These are phyloP conservation scores for Pichia sp. DNA, from an alignment of 1,139 yeast genomes.

Conservation along the genomic window DNA sequence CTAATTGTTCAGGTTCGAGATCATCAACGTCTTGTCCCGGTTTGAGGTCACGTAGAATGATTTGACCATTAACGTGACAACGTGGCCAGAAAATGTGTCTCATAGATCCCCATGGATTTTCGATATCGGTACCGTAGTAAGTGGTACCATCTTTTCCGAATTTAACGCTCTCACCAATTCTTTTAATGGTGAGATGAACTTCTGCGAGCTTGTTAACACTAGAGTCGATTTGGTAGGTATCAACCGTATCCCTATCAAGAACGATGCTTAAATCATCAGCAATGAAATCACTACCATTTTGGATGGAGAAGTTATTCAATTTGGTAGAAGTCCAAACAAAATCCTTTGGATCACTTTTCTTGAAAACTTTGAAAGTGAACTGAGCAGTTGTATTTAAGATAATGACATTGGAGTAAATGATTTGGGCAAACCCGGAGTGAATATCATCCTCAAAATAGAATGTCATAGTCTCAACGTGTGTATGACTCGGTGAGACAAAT, in stretches of 20 bases:
- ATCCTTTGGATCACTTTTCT: slow-evolving; percentile 43
- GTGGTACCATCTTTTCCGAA: slow-evolving; percentile 87
- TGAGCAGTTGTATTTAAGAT: slow-evolving; percentile 91
- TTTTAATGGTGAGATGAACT: slow-evolving; percentile 59
- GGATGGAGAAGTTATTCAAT: slow-evolving; percentile 62
- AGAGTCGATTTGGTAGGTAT: slow-evolving; percentile 52
- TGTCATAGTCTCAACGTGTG: slow-evolving; percentile 93
- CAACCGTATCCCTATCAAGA: slow-evolving; percentile 43
- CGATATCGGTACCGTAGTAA: slow-evolving; percentile 71
- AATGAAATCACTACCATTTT: slow-evolving; percentile 72
- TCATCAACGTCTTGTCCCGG: slow-evolving; percentile 13
- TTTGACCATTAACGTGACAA: slow-evolving; percentile 58
- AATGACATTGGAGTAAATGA: slow-evolving; percentile 87
- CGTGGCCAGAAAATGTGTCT: slow-evolving; percentile 97
- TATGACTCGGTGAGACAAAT: slow-evolving; percentile 69
- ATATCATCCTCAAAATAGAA: slow-evolving; percentile 72
- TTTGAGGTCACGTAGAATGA: slow-evolving; percentile 26
- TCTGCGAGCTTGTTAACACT: slow-evolving; percentile 62
- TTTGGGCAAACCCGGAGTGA: slow-evolving; percentile 81
- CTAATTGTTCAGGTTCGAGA: slow-evolving; percentile 12
- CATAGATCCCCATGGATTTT: slow-evolving; percentile 95
- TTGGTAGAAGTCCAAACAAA: slow-evolving; percentile 85
- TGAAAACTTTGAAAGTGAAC: slow-evolving; percentile 78
- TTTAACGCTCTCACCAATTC: slow-evolving; percentile 75
- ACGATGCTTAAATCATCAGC: slow-evolving; percentile 66